phyloP scores from a whole-genome alignment of 2,329 filamentous ascomycete species.

The Raffaelea ambrosiae region DNA sequence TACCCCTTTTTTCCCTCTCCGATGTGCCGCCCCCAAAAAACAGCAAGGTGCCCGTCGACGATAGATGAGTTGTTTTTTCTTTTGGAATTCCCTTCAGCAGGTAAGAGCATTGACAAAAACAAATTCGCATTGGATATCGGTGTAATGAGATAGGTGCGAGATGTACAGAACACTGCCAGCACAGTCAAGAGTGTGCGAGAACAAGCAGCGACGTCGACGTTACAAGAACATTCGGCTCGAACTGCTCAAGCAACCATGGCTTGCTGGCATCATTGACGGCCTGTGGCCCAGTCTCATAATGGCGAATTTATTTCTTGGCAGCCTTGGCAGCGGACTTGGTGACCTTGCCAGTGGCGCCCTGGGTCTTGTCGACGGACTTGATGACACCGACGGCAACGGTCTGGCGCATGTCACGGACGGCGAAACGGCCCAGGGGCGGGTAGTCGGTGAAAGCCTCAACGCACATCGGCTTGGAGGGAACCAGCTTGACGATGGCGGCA shows the following conservation, averaged over 20 bases:
- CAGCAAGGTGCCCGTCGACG: neutral
- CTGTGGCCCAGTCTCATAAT: slow-evolving; percentile 6
- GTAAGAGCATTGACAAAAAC: neutral
- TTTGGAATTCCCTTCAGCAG: too few relatives aligned
- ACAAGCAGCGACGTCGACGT: neutral
- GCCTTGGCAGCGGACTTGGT: slow-evolving; percentile 68
- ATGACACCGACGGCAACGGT: slow-evolving; percentile 92
- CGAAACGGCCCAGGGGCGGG: slow-evolving; percentile 98
- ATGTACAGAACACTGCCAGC: slow-evolving; percentile 4
- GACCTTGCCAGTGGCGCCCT: slow-evolving; percentile 52
- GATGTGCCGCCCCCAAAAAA: neutral
- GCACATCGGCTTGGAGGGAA: slow-evolving; percentile 99
- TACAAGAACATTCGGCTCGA: neutral
- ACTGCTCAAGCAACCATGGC: slow-evolving; percentile 2
- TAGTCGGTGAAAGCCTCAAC: slow-evolving; percentile 99
- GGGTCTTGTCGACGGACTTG: slow-evolving; percentile 70
- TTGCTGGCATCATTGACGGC: slow-evolving; percentile 1
- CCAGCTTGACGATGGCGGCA: slow-evolving; percentile 99
- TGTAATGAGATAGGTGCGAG: slow-evolving; percentile 3
- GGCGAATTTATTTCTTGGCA: slow-evolving; percentile 57
- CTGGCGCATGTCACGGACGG: slow-evolving; percentile 96
- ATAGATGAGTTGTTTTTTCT: neutral
- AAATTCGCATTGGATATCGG: slow-evolving; percentile 8
- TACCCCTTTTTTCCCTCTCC: neutral
- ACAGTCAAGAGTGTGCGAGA: neutral